phyloP scores from a whole-genome alignment of 177 flowering plant species.

The Telopea speciosissima region DNA sequence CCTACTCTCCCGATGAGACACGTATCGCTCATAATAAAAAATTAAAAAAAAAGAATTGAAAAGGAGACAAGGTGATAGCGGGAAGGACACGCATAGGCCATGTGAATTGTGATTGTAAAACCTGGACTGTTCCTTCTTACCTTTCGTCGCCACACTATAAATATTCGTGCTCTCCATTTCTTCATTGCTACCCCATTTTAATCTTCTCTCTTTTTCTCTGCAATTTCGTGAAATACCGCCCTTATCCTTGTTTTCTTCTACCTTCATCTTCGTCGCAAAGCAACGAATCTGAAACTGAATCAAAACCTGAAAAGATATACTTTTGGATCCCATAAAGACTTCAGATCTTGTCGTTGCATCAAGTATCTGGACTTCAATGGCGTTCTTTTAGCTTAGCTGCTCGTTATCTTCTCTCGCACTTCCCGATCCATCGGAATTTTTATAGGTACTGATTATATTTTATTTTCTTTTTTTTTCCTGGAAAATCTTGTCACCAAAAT shows the following conservation, averaged over 20 bases:
- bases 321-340: slow-evolving; percentile 3
- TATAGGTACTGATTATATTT: background rate
- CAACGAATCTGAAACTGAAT: slow-evolving; percentile 1
- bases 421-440: background rate
- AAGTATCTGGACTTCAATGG: background rate
- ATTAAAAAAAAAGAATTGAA: too few species aligned
- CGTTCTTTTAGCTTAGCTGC: background rate
- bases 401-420: background rate
- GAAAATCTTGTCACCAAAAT: too few species aligned
- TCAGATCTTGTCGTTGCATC: background rate
- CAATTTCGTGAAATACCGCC: background rate
- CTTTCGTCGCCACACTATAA: background rate
- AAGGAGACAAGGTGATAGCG: background rate
- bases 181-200: background rate
- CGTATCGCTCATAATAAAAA: too few species aligned
- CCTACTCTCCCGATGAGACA: too few species aligned
- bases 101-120: too few species aligned
- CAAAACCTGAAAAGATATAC: background rate
- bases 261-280: background rate
- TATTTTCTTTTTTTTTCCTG: background rate
- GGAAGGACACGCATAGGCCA: background rate
- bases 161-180: background rate
- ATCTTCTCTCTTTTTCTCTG: background rate
- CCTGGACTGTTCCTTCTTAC: background rate
- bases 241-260: background rate